Conservation (phyloP, 1,139 yeast species). For the Yamadazyma sp. region DNA sequence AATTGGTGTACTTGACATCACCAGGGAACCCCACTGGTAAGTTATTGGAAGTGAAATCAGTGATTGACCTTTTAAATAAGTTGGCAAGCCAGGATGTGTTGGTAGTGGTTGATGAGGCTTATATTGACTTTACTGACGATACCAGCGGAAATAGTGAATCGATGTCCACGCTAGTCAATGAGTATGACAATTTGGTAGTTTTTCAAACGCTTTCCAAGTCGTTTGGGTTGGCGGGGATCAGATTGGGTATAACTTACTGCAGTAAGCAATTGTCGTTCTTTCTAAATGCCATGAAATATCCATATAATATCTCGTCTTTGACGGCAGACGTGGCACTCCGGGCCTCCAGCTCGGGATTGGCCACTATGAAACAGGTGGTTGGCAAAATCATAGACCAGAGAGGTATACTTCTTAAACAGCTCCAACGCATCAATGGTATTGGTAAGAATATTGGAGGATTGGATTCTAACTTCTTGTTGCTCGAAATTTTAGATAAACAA, state of each 20-base stretch:
- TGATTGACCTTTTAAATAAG: conserved; percentile 53
- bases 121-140: conserved; percentile 72
- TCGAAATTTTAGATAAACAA: conserved; percentile 62
- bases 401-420: conserved; percentile 45
- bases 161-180: conserved; percentile 75
- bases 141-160: conserved; percentile 47
- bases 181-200: conserved; percentile 81
- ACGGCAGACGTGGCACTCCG: conserved; percentile 75
- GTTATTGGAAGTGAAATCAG: conserved; percentile 46
- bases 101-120: conserved; percentile 91
- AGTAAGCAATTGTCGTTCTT: conserved; percentile 58
- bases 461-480: conserved; percentile 80
- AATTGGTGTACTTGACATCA: conserved; percentile 82
- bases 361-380: conserved; percentile 58
- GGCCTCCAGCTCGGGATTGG: conserved; percentile 63
- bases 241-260: conserved; percentile 80
- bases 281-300: conserved; percentile 90
- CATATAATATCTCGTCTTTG: conserved; percentile 86
- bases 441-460: conserved; percentile 82
- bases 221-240: conserved; percentile 92
- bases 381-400: conserved; percentile 56
- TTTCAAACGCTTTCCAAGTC: conserved; percentile 92
- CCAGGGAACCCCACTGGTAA: conserved; percentile 98
- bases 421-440: conserved; percentile 57
- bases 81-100: conserved; percentile 66